Evolutionary conservation across 306 rosid genomes (phyloP).

Genomic region (Carpinus fangiana): DNA sequence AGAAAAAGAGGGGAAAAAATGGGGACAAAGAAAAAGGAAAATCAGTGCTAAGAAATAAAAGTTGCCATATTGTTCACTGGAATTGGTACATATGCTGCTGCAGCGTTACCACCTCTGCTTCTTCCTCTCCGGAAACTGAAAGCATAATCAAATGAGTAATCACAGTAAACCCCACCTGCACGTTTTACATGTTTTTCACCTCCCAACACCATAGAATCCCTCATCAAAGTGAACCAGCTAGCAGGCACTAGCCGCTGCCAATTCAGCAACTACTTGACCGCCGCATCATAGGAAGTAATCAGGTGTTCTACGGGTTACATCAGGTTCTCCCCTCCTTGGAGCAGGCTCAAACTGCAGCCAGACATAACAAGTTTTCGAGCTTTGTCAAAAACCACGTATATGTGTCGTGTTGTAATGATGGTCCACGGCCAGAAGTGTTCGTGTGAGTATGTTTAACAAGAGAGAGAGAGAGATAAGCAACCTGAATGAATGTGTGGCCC

Average conservation of each 20-base stretch:
- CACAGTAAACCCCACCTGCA: constrained; percentile 39
- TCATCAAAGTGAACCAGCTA: constrained; percentile 35
- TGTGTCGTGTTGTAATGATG: not conserved
- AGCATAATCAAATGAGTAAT: constrained; percentile 31
- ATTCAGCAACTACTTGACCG: constrained; percentile 36
- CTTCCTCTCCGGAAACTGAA: constrained; percentile 42
- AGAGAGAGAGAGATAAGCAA: constrained; percentile 19
- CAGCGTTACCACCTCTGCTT: constrained; percentile 43
- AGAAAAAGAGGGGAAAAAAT: constrained; percentile 28
- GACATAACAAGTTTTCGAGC: not conserved
- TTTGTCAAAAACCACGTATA: not conserved
- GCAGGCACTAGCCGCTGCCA: constrained; percentile 34
- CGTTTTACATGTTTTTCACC: constrained; percentile 32
- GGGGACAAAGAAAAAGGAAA: constrained; percentile 27
- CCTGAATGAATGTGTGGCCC: constrained; percentile 97
- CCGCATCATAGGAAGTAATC: constrained; percentile 77
- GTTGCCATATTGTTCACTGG: constrained; percentile 48
- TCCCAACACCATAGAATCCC: constrained; percentile 29
- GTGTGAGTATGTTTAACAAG: not conserved
- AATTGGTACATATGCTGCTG: constrained; percentile 46
- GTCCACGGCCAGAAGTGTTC: not conserved
- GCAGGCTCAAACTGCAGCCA: constrained; percentile 88
- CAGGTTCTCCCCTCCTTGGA: constrained; percentile 99
- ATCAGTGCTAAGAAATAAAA: constrained; percentile 35
- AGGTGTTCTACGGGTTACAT: constrained; percentile 91